A percentile compares a stretch with the other conserved stretches of the same genome.
Conservation (phyloP, 306 rosid species). For the Canavalia ensiformis region DNA sequence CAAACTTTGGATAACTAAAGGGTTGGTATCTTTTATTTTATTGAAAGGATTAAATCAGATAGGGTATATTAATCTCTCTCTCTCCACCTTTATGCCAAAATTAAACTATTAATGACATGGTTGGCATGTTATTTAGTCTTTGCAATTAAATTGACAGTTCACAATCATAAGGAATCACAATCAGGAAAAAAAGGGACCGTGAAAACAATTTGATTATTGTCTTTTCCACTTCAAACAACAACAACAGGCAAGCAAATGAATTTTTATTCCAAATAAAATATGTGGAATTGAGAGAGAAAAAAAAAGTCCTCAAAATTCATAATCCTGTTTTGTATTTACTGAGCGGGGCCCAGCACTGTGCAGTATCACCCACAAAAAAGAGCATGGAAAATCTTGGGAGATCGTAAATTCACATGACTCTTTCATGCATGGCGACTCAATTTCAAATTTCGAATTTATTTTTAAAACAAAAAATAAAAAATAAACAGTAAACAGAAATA, state of each 20-base stretch:
- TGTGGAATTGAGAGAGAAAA: slow-evolving; percentile 2
- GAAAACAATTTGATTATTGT: slow-evolving; percentile 21
- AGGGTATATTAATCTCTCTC: slow-evolving; percentile 16
- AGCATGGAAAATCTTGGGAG: not conserved
- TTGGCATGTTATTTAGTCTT: not conserved
- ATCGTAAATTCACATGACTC: slow-evolving; percentile 46
- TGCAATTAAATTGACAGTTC: slow-evolving; percentile 7
- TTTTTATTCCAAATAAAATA: slow-evolving; percentile 29
- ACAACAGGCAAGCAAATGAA: slow-evolving; percentile 21
- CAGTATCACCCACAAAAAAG: slow-evolving; percentile 28
- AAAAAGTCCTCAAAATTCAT: not conserved
- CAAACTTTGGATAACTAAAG: slow-evolving; percentile 23
- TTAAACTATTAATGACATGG: not conserved
- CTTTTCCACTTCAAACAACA: slow-evolving; percentile 45
- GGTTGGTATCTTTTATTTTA: slow-evolving; percentile 19
- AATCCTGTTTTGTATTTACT: not conserved
- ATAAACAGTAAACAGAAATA: not conserved
- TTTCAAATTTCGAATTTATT: not conserved
- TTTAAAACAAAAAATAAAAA: not conserved
- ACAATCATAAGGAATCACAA: slow-evolving; percentile 30
- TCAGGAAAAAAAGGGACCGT: not conserved
- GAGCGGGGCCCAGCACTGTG: not conserved
- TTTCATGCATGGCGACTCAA: slow-evolving; percentile 46
- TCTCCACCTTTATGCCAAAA: slow-evolving; percentile 12
- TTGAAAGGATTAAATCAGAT: slow-evolving; percentile 13